A percentile compares a stretch with the other conserved stretches of the same genome.
phyloP scores from a whole-genome alignment of 2,329 filamentous ascomycete species.

The Scedosporium apiospermum region DNA sequence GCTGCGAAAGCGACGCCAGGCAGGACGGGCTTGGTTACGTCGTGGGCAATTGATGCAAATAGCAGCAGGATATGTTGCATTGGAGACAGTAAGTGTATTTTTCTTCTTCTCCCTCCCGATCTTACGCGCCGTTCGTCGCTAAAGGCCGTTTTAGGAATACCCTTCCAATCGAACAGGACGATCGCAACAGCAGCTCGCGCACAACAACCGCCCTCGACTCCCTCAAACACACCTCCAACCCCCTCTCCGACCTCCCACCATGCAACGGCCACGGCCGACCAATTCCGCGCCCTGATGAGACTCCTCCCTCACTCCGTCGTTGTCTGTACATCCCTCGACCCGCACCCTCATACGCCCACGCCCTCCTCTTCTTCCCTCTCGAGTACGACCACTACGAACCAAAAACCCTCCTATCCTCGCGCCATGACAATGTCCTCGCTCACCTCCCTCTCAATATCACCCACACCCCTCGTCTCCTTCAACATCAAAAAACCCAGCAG shows the following conservation, averaged over 20 bases:
- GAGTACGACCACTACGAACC: too few relatives aligned
- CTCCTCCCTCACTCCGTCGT: conserved; percentile 44
- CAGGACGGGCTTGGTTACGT: neutral
- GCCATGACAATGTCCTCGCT: conserved; percentile 54
- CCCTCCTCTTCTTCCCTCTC: too few relatives aligned
- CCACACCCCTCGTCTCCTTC: conserved; percentile 39
- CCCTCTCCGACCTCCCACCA: neutral
- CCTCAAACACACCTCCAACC: neutral
- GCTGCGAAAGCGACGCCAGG: neutral
- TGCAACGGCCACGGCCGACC: conserved; percentile 23
- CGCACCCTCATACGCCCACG: conserved; percentile 5
- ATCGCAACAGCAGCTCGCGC: neutral
- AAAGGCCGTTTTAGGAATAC: neutral
- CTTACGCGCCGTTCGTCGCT: neutral
- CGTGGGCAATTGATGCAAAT: neutral
- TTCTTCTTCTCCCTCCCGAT: neutral
- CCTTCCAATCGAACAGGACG: neutral
- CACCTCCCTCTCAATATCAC: conserved; percentile 43
- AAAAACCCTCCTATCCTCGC: conserved; percentile 18
- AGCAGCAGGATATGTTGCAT: neutral
- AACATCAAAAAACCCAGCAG: conserved; percentile 47
- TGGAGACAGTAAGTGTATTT: neutral
- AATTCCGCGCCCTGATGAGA: conserved; percentile 44
- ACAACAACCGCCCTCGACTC: neutral
- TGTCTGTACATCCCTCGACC: conserved; percentile 41